A percentile compares a stretch with the other conserved stretches of the same genome.
These are phyloP conservation scores for Colletotrichum liaoningense DNA, from an alignment of 2,329 filamentous ascomycete species.

Conservation along the genomic window DNA sequence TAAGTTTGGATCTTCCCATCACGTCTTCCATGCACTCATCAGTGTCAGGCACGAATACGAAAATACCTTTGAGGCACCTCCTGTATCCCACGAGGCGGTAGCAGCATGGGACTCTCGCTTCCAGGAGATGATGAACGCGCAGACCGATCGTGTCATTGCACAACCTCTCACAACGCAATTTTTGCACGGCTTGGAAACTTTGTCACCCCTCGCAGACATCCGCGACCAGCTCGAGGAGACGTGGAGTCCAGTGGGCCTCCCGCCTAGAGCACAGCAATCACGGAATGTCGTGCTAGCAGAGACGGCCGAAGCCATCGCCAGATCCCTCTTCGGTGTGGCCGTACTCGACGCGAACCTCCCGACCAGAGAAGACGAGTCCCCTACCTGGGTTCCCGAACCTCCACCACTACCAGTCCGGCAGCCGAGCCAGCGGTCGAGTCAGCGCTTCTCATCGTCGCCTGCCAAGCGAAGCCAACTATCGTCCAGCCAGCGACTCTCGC, in stretches of 20 bases:
- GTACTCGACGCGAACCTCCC: slow-evolving; percentile 31
- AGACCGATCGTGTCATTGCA: slow-evolving; percentile 26
- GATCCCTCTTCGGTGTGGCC: slow-evolving; percentile 28
- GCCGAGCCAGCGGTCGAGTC: slow-evolving; percentile 15
- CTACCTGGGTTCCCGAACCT: slow-evolving; percentile 29
- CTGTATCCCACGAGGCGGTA: slow-evolving; percentile 15
- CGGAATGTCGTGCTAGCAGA: slow-evolving; percentile 32
- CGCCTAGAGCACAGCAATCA: slow-evolving; percentile 16
- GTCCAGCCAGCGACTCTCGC: slow-evolving; percentile 9
- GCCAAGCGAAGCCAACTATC: slow-evolving; percentile 14
- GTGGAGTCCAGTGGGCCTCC: slow-evolving; percentile 13
- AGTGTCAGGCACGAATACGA: slow-evolving; percentile 33
- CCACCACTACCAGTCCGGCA: background rate
- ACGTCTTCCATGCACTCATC: background rate
- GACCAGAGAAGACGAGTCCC: background rate
- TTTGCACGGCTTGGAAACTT: background rate
- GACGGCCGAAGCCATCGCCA: slow-evolving; percentile 32
- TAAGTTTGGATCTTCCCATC: background rate
- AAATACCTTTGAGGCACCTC: slow-evolving; percentile 33
- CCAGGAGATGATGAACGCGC: slow-evolving; percentile 9
- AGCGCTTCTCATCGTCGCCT: slow-evolving; percentile 18
- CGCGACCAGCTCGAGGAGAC: slow-evolving; percentile 23
- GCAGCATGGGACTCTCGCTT: slow-evolving; percentile 32
- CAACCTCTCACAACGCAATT: slow-evolving; percentile 21
- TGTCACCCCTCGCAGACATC: slow-evolving; percentile 22